phyloP scores from a whole-genome alignment of 352 stramenopile genomes.

The Phytophthora multivora region DNA sequence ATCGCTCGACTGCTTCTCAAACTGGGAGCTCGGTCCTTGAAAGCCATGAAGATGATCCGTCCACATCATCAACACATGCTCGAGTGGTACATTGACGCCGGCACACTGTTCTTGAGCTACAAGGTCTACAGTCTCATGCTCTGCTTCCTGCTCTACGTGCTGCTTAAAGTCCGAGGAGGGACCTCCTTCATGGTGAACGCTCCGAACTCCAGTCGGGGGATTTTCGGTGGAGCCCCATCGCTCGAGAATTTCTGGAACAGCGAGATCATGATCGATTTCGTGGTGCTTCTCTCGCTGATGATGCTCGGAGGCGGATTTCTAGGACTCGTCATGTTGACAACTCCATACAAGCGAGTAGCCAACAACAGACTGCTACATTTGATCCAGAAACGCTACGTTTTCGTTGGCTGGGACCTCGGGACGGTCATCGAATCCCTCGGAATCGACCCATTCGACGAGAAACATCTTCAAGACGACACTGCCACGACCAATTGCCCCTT shows the following conservation, averaged over 20 bases:
- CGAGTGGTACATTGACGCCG: conserved; percentile 58
- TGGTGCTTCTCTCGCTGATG: conserved; percentile 42
- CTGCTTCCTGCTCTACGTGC: conserved; percentile 44
- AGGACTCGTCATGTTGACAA: conserved; percentile 36
- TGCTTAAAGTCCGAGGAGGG: conserved; percentile 38
- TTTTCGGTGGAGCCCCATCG: conserved; percentile 44
- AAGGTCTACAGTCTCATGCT: conserved; percentile 66
- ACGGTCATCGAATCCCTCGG: conserved; percentile 42
- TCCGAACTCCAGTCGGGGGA: conserved; percentile 29
- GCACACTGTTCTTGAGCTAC: conserved; percentile 57
- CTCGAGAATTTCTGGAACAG: conserved; percentile 53
- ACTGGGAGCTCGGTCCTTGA: conserved; percentile 32
- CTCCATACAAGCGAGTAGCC: conserved; percentile 42
- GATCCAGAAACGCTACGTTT: conserved; percentile 53
- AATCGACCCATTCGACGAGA: conserved; percentile 44
- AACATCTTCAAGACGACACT: conserved; percentile 27
- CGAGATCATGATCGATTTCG: conserved; percentile 62
- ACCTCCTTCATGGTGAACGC: conserved; percentile 54
- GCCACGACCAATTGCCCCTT: conserved; percentile 40
- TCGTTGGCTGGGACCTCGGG: conserved; percentile 57
- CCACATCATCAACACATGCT: conserved; percentile 32
- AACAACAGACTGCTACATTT: conserved; percentile 54
- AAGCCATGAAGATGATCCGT: conserved; percentile 39
- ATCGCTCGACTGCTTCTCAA: conserved; percentile 37
- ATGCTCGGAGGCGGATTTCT: conserved; percentile 32